A percentile compares a stretch with the other conserved stretches of the same genome.
These are phyloP conservation scores for Aureobasidium sp. DNA, from an alignment of 2,329 filamentous ascomycete species.

Conservation along the genomic window DNA sequence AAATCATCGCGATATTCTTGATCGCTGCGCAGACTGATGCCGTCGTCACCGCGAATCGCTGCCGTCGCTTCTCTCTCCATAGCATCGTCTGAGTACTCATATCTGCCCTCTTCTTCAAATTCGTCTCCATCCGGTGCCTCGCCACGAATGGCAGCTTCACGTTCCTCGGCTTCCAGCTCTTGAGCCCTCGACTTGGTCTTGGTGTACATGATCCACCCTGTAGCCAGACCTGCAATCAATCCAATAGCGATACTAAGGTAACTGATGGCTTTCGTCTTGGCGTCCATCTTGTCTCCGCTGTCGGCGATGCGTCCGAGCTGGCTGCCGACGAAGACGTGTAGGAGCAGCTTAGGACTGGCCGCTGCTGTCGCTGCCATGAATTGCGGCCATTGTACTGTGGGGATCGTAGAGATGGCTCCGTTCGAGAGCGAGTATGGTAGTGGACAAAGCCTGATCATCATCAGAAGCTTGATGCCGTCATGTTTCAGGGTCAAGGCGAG, in stretches of 20 bases:
- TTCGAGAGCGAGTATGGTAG: slow-evolving; percentile 90
- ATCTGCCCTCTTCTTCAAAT: slow-evolving; percentile 27
- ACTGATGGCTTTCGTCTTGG: slow-evolving; percentile 69
- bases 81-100: slow-evolving; percentile 38
- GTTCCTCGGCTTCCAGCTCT: slow-evolving; percentile 39
- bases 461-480: slow-evolving; percentile 80
- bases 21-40: slow-evolving; percentile 44
- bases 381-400: slow-evolving; percentile 66
- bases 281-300: slow-evolving; percentile 72
- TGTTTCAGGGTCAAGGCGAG: slow-evolving; percentile 79
- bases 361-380: slow-evolving; percentile 79
- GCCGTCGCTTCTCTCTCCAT: slow-evolving; percentile 32
- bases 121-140: slow-evolving; percentile 19
- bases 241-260: slow-evolving; percentile 73
- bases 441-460: slow-evolving; percentile 88
- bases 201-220: slow-evolving; percentile 80
- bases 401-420: slow-evolving; percentile 88
- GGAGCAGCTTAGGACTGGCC: slow-evolving; percentile 75
- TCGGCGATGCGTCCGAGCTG: slow-evolving; percentile 78
- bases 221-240: slow-evolving; percentile 59
- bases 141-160: slow-evolving; percentile 20
- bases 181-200: slow-evolving; percentile 43
- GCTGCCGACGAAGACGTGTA: slow-evolving; percentile 87
- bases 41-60: slow-evolving; percentile 38
- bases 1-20: slow-evolving; percentile 32